Conservation (phyloP, 2,329 filamentous ascomycete genomes). For the Grosmannia clavigera region DNA sequence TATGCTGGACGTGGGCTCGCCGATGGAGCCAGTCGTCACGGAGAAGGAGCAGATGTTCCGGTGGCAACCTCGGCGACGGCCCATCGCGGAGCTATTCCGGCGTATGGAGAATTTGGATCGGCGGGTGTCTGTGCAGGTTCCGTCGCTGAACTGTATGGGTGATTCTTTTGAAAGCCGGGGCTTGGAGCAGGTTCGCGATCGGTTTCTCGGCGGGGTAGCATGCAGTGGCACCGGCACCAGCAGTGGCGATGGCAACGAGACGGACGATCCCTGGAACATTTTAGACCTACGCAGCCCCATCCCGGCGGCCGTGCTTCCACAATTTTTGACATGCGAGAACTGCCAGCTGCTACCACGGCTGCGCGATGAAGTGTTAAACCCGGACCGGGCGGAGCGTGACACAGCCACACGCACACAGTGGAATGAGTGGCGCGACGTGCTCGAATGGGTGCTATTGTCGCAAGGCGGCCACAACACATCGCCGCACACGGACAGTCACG, state of each 20-base stretch:
- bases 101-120: conserved; percentile 18
- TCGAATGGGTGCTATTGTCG: conserved; percentile 20
- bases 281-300: conserved; percentile 18
- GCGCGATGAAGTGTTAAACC: conserved; percentile 25
- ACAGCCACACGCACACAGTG: conserved; percentile 17
- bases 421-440: conserved; percentile 21
- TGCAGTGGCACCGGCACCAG: too few species aligned
- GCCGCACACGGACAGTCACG: conserved; percentile 22
- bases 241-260: not conserved
- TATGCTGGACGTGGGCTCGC: conserved; percentile 10
- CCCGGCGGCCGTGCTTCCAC: conserved; percentile 15
- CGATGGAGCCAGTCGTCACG: conserved; percentile 15
- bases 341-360: conserved; percentile 18
- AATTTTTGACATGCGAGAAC: conserved; percentile 17
- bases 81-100: conserved; percentile 16
- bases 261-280: conserved; percentile 17
- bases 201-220: conserved; percentile 10
- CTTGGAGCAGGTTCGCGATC: conserved; percentile 12
- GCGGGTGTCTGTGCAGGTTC: conserved; percentile 17
- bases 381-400: conserved; percentile 17
- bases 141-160: conserved; percentile 14
- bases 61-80: conserved; percentile 14
- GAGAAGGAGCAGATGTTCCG: conserved; percentile 15
- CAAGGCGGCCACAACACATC: conserved; percentile 22
- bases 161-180: conserved; percentile 15